Percentiles rank a stretch among this genome's conserved stretches.
phyloP scores from a whole-genome alignment of 345 rosid genomes.

The Psidium friedrichsthalianum region DNA sequence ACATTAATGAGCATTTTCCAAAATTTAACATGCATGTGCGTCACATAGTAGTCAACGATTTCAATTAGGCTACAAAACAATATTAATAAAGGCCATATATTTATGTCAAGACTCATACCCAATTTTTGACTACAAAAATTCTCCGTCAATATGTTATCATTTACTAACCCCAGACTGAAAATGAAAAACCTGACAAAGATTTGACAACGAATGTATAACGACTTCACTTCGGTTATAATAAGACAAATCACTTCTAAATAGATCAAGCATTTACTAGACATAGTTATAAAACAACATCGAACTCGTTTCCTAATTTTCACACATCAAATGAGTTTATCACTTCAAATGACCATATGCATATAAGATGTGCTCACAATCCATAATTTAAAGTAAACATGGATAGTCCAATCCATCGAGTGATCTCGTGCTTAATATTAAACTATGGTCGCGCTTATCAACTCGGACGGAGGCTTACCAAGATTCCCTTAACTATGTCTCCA shows the following conservation, averaged over 20 bases:
- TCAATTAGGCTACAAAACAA: neutral
- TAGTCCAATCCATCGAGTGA: neutral
- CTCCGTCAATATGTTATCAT: rapidly evolving
- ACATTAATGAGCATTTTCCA: neutral
- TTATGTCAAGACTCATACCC: neutral
- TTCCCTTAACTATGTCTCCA: neutral
- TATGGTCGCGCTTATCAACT: neutral
- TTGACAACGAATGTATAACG: neutral
- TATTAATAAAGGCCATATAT: neutral
- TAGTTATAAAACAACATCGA: neutral
- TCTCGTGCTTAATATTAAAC: neutral
- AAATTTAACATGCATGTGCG: neutral
- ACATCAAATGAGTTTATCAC: neutral
- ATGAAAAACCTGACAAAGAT: neutral
- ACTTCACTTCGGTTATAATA: too few relatives aligned
- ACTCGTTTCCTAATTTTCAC: neutral
- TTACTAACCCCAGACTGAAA: too few relatives aligned
- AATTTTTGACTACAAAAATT: neutral
- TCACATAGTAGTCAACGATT: neutral
- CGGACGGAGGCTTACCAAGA: neutral
- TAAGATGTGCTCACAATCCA: neutral
- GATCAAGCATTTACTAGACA: neutral
- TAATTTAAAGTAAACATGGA: neutral
- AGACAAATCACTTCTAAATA: neutral
- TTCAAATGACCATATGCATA: neutral